phyloP scores from a whole-genome alignment of 2,329 filamentous ascomycete species.

The Rhytidhysteron rufulum region DNA sequence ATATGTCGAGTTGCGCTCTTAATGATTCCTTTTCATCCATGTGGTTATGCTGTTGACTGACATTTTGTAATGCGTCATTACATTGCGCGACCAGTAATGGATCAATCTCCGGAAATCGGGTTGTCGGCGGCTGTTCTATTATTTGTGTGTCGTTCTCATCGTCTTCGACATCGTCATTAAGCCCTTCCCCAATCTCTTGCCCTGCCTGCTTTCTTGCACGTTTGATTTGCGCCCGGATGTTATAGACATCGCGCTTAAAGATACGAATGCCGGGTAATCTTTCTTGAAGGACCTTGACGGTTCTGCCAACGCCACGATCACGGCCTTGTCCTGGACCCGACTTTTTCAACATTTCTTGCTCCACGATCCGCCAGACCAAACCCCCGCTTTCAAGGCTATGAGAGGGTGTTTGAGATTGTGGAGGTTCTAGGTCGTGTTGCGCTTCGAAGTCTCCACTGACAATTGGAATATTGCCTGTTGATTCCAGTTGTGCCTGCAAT shows the following conservation, averaged over 20 bases:
- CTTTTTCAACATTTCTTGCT: constrained; percentile 32
- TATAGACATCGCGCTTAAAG: constrained; percentile 34
- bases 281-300: constrained; percentile 26
- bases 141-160: constrained; percentile 10
- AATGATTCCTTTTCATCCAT: constrained; percentile 17
- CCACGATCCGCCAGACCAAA: constrained; percentile 31
- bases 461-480: neutral
- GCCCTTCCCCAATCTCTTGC: constrained; percentile 20
- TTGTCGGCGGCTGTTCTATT: neutral
- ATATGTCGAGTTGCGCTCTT: constrained; percentile 17
- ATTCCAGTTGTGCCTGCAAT: neutral
- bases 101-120: constrained; percentile 13
- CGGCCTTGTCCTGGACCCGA: constrained; percentile 20
- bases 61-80: constrained; percentile 14
- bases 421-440: neutral
- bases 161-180: constrained; percentile 17
- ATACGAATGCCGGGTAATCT: constrained; percentile 29
- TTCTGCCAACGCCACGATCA: constrained; percentile 28
- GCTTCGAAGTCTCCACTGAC: neutral
- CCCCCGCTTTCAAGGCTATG: constrained; percentile 26
- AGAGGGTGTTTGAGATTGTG: constrained; percentile 9
- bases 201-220: constrained; percentile 24
- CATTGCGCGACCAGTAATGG: constrained; percentile 16
- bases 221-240: constrained; percentile 32
- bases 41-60: constrained; percentile 4